Evolutionary conservation across 208 protist genomes (phyloP).

Genomic region (Naegleria gruberi): DNA sequence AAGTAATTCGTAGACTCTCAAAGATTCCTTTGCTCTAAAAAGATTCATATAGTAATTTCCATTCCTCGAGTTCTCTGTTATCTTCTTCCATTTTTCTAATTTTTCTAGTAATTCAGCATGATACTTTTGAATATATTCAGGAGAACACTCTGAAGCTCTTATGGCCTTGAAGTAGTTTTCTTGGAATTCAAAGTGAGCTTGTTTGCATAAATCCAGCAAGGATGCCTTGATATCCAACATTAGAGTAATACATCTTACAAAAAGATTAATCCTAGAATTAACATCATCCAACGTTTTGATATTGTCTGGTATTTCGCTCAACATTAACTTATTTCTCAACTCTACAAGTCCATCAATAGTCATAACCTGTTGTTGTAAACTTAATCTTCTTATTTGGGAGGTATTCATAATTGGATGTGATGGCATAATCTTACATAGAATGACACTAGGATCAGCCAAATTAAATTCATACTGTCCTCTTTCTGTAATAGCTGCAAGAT

Average conservation of each 20-base stretch:
- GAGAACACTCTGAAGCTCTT: neutral
- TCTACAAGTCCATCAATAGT: neutral
- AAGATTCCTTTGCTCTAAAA: neutral
- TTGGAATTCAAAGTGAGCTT: neutral
- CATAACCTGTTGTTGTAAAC: neutral
- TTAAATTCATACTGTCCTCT: neutral
- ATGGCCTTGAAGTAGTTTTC: neutral
- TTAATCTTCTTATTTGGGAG: neutral
- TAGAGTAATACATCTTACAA: neutral
- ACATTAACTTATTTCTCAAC: conserved; percentile 9
- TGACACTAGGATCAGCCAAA: neutral
- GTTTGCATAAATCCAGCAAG: neutral
- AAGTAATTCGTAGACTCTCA: neutral
- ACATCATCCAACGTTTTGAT: neutral
- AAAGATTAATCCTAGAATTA: neutral
- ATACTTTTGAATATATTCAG: neutral
- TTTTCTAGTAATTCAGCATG: neutral
- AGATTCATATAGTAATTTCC: neutral
- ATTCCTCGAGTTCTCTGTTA: neutral
- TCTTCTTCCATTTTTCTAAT: neutral
- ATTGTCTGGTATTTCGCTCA: neutral
- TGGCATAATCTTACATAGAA: neutral
- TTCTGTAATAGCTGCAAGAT: neutral
- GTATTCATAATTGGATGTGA: neutral
- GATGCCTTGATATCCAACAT: neutral